A percentile compares a stretch with the other conserved stretches of the same genome.
phyloP scores from a whole-genome alignment of 768 basidiomycete species.

The Cubamyces sp. region DNA sequence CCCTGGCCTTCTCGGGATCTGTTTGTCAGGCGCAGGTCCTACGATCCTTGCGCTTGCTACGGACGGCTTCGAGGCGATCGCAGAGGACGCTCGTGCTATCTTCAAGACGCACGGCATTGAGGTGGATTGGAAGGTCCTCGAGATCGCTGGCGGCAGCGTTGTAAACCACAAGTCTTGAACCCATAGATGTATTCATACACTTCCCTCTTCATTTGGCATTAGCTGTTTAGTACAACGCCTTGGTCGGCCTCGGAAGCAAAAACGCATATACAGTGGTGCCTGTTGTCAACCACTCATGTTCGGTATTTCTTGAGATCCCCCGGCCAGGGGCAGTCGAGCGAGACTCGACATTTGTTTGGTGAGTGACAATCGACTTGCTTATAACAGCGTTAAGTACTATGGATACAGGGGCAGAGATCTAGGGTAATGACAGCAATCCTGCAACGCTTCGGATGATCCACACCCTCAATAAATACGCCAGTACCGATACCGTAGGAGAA shows the following conservation, averaged over 20 bases:
- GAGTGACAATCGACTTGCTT: neutral
- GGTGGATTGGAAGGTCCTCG: constrained; percentile 89
- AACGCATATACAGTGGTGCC: no score
- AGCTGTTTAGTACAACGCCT: no score
- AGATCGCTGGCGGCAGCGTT: constrained; percentile 56
- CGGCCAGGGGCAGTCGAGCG: no score
- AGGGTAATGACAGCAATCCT: constrained; percentile 2
- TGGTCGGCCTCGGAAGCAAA: no score
- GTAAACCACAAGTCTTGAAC: constrained; percentile 25
- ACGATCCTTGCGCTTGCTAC: constrained; percentile 97
- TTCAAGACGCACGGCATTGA: constrained; percentile 74
- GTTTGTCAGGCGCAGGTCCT: constrained; percentile 96
- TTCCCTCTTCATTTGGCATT: no score
- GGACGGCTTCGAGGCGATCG: constrained; percentile 80
- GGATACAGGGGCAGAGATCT: constrained; percentile 4
- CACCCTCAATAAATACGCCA: constrained; percentile 19
- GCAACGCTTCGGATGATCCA: constrained; percentile 9
- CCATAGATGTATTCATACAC: neutral
- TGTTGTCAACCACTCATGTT: no score
- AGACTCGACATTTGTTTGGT: no score
- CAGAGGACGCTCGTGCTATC: constrained; percentile 75
- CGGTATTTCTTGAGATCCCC: no score
- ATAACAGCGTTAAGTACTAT: constrained; percentile 8
- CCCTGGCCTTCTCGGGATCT: constrained; percentile 95
- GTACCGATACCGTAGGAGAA: neutral